A percentile compares a stretch with the other conserved stretches of the same genome.
phyloP scores from a whole-genome alignment of 2,329 filamentous ascomycete species.

The Nakataea oryzae region DNA sequence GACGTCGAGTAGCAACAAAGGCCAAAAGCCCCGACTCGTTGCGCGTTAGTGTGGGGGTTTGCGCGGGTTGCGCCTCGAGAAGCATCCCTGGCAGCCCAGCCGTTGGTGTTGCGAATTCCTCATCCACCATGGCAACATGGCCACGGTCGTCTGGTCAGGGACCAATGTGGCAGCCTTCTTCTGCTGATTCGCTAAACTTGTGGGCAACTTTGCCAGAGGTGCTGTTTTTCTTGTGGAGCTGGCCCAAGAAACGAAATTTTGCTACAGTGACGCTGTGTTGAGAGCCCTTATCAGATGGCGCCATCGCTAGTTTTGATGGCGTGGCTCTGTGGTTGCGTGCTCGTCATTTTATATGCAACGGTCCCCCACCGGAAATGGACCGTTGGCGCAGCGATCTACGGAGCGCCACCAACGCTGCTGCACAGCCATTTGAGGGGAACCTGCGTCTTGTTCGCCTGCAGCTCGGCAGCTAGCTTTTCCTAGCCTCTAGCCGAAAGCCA shows the following conservation, averaged over 20 bases:
- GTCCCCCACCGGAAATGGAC: background rate
- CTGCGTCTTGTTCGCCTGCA: too few species aligned
- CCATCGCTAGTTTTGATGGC: background rate
- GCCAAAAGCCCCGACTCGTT: background rate
- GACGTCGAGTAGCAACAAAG: background rate
- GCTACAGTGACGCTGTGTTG: background rate
- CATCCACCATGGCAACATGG: background rate
- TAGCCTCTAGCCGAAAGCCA: too few species aligned
- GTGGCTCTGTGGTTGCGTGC: background rate
- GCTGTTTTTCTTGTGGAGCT: background rate
- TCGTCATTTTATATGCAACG: background rate
- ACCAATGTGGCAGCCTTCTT: background rate
- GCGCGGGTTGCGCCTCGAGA: background rate
- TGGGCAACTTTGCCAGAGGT: too few species aligned
- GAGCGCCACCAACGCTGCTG: too few species aligned
- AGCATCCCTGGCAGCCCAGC: too few species aligned
- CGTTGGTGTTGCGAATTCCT: background rate
- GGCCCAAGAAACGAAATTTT: background rate
- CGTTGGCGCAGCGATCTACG: background rate
- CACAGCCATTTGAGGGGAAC: background rate
- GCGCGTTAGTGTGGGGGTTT: background rate
- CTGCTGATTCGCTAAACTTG: background rate
- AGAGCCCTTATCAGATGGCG: background rate
- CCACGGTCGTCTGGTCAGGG: background rate
- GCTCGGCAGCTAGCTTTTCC: too few species aligned